phyloP scores from a whole-genome alignment of 2,329 filamentous ascomycete genomes.

The Paraphoma sp. region DNA sequence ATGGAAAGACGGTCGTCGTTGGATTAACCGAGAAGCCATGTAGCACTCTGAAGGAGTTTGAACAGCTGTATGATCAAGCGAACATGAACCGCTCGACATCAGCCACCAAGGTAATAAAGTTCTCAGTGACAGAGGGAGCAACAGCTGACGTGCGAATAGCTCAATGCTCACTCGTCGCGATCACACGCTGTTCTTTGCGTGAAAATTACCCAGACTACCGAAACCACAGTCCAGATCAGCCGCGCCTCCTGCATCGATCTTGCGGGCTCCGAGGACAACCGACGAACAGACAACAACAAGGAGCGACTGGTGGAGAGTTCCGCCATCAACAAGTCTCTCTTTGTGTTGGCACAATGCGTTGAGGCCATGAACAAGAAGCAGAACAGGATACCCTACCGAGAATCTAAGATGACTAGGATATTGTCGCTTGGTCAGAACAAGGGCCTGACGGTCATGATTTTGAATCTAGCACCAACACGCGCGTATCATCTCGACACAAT shows the following conservation, averaged over 20 bases:
- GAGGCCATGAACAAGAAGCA: constrained; percentile 86
- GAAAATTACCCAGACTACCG: constrained; percentile 79
- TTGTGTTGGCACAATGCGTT: constrained; percentile 92
- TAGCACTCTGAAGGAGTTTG: constrained; percentile 86
- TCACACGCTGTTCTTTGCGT: constrained; percentile 92
- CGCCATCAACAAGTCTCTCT: constrained; percentile 96
- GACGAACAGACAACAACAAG: constrained; percentile 90
- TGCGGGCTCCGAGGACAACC: constrained; percentile 94
- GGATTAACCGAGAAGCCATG: constrained; percentile 85
- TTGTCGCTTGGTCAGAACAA: constrained; percentile 92
- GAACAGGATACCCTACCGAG: constrained; percentile 83
- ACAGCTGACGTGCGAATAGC: constrained; percentile 46
- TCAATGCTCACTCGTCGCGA: constrained; percentile 88
- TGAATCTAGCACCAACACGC: constrained; percentile 89
- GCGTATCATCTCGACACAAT: constrained; percentile 94
- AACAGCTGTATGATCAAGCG: constrained; percentile 86
- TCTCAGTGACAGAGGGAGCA: constrained; percentile 1
- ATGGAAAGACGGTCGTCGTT: constrained; percentile 85
- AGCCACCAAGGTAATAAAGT: constrained; percentile 71
- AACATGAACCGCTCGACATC: constrained; percentile 91
- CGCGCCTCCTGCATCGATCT: constrained; percentile 93
- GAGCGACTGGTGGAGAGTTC: constrained; percentile 93
- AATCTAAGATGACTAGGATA: constrained; percentile 97
- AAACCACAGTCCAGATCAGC: constrained; percentile 72
- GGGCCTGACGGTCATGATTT: constrained; percentile 93